These are phyloP conservation scores for Sedum album DNA, from an alignment of 164 flowering plant genomes.

Conservation along the genomic window DNA sequence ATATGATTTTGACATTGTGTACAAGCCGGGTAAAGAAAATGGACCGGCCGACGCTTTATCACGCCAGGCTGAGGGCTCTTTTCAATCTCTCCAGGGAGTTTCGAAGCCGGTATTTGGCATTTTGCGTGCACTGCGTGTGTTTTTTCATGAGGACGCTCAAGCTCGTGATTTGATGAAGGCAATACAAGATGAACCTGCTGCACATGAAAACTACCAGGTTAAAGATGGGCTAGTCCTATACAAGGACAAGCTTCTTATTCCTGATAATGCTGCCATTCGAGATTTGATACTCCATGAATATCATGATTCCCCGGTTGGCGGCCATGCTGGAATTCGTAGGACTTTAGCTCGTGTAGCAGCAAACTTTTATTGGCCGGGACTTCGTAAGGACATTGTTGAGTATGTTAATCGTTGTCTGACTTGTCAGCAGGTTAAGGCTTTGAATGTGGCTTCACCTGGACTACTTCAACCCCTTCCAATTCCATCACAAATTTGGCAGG, in stretches of 20 bases:
- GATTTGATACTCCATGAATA: no score
- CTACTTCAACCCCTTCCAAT: not conserved
- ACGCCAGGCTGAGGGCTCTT: not conserved
- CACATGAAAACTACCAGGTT: no score
- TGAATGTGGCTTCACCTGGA: not conserved
- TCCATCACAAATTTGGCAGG: not conserved
- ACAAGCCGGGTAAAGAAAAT: not conserved
- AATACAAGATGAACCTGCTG: no score
- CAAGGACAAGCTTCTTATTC: no score
- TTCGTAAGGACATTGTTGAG: not conserved
- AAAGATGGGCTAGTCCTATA: no score
- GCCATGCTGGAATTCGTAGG: no score
- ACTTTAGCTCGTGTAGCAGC: no score
- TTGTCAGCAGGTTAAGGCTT: not conserved
- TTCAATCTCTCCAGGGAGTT: not conserved
- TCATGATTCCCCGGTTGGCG: no score
- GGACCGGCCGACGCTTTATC: constrained; percentile 4
- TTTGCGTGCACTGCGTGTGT: not conserved
- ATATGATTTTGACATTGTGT: not conserved
- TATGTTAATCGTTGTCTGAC: not conserved
- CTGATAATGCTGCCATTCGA: no score
- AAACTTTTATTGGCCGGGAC: not conserved
- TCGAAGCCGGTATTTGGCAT: not conserved
- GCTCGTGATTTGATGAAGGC: no score
- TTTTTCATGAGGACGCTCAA: not conserved